Conservation (phyloP, 164 flowering plant genomes). For the Piper betle region DNA sequence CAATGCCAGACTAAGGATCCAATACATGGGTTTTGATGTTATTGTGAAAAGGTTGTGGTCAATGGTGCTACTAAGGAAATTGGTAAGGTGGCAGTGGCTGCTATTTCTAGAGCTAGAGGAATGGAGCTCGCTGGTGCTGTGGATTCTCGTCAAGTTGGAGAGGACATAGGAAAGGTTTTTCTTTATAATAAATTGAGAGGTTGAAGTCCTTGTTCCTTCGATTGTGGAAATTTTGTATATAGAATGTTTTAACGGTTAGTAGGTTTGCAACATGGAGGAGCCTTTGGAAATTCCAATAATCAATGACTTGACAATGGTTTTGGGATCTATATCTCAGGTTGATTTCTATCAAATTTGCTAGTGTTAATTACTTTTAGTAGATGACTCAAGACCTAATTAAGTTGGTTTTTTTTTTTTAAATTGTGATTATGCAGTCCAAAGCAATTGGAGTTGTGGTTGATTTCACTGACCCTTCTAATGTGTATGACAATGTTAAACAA, state of each 20-base stretch:
- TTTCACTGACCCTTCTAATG: constrained; percentile 70
- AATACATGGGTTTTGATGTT: constrained; percentile 2
- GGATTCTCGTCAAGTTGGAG: constrained; percentile 58
- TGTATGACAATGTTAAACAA: constrained; percentile 93
- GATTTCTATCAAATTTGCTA: not conserved
- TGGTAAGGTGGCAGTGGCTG: constrained; percentile 72
- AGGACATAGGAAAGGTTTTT: constrained; percentile 70
- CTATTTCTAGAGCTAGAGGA: constrained; percentile 81
- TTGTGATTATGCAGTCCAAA: constrained; percentile 34
- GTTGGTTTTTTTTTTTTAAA: not conserved
- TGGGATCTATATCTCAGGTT: constrained; percentile 92
- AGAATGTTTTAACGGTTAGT: not conserved
- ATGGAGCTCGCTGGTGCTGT: constrained; percentile 94
- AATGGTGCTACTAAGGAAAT: constrained; percentile 94
- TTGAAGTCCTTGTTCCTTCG: not conserved
- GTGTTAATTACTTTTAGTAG: not conserved
- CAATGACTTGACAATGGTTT: constrained; percentile 73
- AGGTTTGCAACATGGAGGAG: constrained; percentile 85
- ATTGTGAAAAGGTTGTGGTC: constrained; percentile 44
- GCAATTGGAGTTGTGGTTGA: constrained; percentile 60
- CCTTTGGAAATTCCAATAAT: constrained; percentile 74
- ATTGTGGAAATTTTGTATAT: not conserved
- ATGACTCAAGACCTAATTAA: too few species aligned
- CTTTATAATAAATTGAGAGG: not conserved
- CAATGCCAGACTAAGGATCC: not conserved